Percentiles rank a stretch among this genome's conserved stretches.
These are phyloP conservation scores for Chionographis japonica DNA, from an alignment of 106 monocot species.

Conservation along the genomic window DNA sequence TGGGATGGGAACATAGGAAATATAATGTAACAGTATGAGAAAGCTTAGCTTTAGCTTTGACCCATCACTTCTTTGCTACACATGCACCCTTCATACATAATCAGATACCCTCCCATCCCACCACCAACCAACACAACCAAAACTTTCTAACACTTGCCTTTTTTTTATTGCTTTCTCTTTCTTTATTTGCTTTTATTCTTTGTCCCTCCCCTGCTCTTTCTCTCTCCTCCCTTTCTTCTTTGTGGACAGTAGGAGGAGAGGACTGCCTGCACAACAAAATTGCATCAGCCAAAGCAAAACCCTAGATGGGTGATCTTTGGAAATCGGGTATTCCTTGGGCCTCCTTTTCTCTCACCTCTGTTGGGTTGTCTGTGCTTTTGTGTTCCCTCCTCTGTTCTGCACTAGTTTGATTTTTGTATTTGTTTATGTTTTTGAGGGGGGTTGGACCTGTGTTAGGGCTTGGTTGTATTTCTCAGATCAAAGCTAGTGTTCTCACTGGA, in stretches of 20 bases:
- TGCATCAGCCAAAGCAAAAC: not conserved
- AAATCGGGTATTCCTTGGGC: slow-evolving; percentile 15
- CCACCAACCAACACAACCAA: slow-evolving; percentile 1
- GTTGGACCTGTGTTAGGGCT: not conserved
- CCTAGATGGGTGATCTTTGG: slow-evolving; percentile 17
- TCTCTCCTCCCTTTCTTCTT: not conserved
- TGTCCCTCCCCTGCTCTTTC: not conserved
- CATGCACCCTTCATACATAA: slow-evolving; percentile 3
- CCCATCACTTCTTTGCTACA: slow-evolving; percentile 9
- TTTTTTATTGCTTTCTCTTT: not conserved
- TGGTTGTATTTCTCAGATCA: not conserved
- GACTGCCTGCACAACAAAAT: not conserved
- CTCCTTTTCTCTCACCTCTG: slow-evolving; percentile 1
- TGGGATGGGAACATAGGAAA: not conserved
- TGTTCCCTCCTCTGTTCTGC: not conserved
- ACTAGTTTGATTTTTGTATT: not conserved
- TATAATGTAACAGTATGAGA: not conserved
- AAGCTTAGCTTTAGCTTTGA: slow-evolving; percentile 26
- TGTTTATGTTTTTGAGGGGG: not conserved
- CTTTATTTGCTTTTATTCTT: not conserved
- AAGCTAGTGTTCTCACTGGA: not conserved
- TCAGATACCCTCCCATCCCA: not conserved
- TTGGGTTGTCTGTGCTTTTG: not conserved
- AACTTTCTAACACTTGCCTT: slow-evolving; percentile 7
- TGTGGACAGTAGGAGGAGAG: slow-evolving; percentile 10